These are phyloP conservation scores for Gleditsia sinensis DNA, from an alignment of 306 rosid species.

Conservation along the genomic window DNA sequence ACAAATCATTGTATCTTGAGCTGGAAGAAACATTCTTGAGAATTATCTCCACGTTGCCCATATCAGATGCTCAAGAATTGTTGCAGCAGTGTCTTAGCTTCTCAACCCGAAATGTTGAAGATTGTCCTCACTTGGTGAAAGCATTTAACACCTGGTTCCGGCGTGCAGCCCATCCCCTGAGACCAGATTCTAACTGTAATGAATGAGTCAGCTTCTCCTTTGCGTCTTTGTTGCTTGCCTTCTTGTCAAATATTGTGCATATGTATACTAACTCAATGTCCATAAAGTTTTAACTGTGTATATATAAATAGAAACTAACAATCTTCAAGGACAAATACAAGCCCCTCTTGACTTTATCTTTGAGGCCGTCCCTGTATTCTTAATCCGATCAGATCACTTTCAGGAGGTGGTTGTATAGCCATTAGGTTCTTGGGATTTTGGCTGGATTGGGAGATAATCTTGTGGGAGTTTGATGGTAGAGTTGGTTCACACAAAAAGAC, in stretches of 20 bases:
- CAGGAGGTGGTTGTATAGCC: not conserved
- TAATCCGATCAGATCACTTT: not conserved
- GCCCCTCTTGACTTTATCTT: slow-evolving; percentile 9
- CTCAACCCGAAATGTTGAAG: slow-evolving; percentile 81
- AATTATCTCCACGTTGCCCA: slow-evolving; percentile 85
- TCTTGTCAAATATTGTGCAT: slow-evolving; percentile 48
- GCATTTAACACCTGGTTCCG: slow-evolving; percentile 98
- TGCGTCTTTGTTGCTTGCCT: slow-evolving; percentile 1
- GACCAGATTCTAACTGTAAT: slow-evolving; percentile 34
- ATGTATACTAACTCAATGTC: slow-evolving; percentile 21
- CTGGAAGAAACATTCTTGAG: slow-evolving; percentile 82
- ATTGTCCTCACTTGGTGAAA: slow-evolving; percentile 78
- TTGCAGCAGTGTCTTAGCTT: slow-evolving; percentile 88
- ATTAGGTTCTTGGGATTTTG: not conserved
- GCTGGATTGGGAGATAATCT: not conserved
- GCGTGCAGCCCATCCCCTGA: slow-evolving; percentile 62
- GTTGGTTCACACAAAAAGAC: too few relatives aligned
- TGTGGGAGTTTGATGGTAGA: too few relatives aligned
- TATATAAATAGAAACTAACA: slow-evolving; percentile 19
- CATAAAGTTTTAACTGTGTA: slow-evolving; percentile 30
- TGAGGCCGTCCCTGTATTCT: not conserved
- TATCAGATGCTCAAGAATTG: slow-evolving; percentile 87
- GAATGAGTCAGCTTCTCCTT: slow-evolving; percentile 17
- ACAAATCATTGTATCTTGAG: slow-evolving; percentile 66
- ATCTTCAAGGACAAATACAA: not conserved